A percentile compares a stretch with the other conserved stretches of the same genome.
Evolutionary conservation across 768 basidiomycete genomes (phyloP).

Genomic region (Multifurca ochricompacta): DNA sequence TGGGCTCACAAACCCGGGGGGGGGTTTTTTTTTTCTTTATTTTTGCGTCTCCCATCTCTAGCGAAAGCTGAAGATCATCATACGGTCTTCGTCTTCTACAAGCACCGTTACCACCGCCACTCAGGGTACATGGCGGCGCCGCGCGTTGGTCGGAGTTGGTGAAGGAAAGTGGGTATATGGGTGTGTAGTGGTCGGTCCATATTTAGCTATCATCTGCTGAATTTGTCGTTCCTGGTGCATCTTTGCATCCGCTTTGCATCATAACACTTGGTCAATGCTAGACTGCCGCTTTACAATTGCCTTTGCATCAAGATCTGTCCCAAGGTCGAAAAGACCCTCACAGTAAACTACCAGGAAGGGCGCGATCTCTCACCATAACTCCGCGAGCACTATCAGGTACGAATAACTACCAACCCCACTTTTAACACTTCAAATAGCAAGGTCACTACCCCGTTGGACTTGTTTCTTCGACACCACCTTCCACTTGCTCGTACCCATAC

Average conservation of each 20-base stretch:
- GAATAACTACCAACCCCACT: conserved; percentile 8
- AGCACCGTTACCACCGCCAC: background rate
- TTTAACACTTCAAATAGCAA: conserved; percentile 14
- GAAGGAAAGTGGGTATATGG: background rate
- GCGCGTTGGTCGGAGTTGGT: background rate
- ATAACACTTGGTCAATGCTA: background rate
- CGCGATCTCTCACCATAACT: conserved; percentile 6
- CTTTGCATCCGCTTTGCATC: background rate
- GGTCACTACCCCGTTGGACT: background rate
- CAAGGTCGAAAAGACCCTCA: background rate
- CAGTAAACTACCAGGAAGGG: background rate
- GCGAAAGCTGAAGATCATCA: conserved; percentile 16
- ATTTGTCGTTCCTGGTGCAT: conserved; percentile 8
- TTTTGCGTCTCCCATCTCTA: background rate
- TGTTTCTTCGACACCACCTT: background rate
- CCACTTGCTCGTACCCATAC: background rate
- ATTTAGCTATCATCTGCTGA: background rate
- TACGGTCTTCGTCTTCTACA: background rate
- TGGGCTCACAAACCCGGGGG: too few species aligned
- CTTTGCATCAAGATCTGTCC: conserved; percentile 6
- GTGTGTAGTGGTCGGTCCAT: background rate
- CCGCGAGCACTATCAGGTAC: conserved; percentile 15
- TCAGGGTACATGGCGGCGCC: background rate
- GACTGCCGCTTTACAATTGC: background rate
- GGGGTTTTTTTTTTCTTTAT: too few species aligned